Base-by-base conservation (phyloP, 2,329 filamentous ascomycete genomes). In the Trichoderma guizhouense region DNA sequence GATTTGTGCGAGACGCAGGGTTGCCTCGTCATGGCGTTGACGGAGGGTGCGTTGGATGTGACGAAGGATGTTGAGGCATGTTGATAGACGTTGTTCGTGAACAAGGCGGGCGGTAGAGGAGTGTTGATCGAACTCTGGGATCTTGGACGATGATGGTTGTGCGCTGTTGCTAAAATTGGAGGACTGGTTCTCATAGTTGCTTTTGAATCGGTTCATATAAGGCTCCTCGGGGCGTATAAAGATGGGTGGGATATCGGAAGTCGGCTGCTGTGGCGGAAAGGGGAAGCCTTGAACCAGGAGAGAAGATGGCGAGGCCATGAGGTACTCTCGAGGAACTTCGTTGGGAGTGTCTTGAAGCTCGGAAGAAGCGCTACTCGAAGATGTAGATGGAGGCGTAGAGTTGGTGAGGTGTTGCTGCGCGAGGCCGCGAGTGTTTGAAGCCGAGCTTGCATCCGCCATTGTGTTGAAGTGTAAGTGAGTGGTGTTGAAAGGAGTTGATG, bases 61-160 rank as follows among this genome's bases (percentile, higher is more conserved):
- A 1, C 61, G 66, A 7, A 72, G 60, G 60, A 61, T 55, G 39
- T 65, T 55, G 26, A 72, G 66, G 47, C 64, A 43, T 58, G 65
- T 47, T 7, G 57, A 68, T 26, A 68, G n/a, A 11, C 69, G 69
- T 11, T 71, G 63, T 26, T 68, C 28, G 21, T 28, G 53, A 3
- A 43, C 34, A 28, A 68, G 34, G 1, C 34, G 55, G 9, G 32
- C 8, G 21, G 60, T 26, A 9, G 51, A 60, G 26, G 55, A 24
- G 2, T 47, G 7, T 3, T 47, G 65, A 7, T 24, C 14, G 7
- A 21, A 18, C 4, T 21, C 26, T 21, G 36, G n/a, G 5, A 32
- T 15, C 47, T 34, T 55, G 32, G 53, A 34, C 7, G 53, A 34
- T 2, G 36, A 60, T 26, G 65, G n/a, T 0, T n/a, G 28, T 7